Evolutionary conservation across 352 stramenopile species (phyloP).

Genomic region (Globisporangium paroecandrum): DNA sequence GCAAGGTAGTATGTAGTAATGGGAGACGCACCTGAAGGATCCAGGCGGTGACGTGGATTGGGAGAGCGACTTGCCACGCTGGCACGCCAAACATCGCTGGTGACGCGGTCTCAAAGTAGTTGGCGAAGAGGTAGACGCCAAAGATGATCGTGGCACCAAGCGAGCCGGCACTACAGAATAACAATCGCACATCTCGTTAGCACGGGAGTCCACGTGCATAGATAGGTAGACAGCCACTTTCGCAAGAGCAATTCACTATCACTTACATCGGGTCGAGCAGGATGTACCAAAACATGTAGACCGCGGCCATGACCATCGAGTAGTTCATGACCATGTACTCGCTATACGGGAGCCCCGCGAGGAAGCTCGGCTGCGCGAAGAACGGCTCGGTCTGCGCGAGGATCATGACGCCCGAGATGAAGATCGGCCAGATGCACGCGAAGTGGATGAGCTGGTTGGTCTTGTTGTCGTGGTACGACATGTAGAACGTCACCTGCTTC

Average conservation of each 20-base stretch:
- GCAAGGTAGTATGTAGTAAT: too few relatives aligned
- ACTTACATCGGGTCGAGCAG: constrained; percentile 33
- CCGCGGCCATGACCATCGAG: constrained; percentile 22
- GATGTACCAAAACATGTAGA: constrained; percentile 62
- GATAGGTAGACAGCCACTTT: neutral
- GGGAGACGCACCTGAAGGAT: constrained; percentile 30
- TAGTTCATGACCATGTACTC: constrained; percentile 46
- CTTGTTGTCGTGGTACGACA: constrained; percentile 57
- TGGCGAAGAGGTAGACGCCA: constrained; percentile 29
- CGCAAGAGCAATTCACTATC: too few relatives aligned
- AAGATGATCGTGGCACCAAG: constrained; percentile 35
- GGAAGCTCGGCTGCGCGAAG: constrained; percentile 21
- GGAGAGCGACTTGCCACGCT: constrained; percentile 35
- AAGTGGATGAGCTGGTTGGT: constrained; percentile 67
- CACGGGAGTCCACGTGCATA: neutral
- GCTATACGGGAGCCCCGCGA: constrained; percentile 21
- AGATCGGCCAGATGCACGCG: constrained; percentile 49
- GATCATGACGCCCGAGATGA: constrained; percentile 41
- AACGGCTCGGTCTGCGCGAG: constrained; percentile 32
- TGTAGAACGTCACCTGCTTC: constrained; percentile 64
- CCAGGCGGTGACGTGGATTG: constrained; percentile 40
- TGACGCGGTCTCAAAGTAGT: constrained; percentile 23
- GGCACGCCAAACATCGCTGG: constrained; percentile 23
- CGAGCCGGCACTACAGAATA: constrained; percentile 23
- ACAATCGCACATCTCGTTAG: neutral